Percentiles rank a stretch among this genome's conserved stretches.
These are phyloP conservation scores for Cavenderia fasciculata DNA, from an alignment of 78 protist species.

Conservation along the genomic window DNA sequence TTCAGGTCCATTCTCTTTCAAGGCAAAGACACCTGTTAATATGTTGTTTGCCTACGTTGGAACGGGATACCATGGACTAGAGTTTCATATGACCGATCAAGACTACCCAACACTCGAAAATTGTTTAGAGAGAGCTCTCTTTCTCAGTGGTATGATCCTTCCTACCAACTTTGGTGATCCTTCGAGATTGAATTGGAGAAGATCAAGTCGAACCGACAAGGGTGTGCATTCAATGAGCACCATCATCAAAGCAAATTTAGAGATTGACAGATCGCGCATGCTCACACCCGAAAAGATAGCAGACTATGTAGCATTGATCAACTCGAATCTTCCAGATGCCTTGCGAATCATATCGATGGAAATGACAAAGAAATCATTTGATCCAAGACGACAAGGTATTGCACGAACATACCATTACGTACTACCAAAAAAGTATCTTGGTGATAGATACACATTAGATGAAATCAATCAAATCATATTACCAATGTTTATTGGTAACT, in stretches of 20 bases:
- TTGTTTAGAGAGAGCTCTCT: conserved; percentile 25
- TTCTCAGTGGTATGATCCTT: conserved; percentile 20
- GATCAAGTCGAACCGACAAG: conserved; percentile 45
- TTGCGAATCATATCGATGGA: not conserved
- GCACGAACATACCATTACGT: conserved; percentile 57
- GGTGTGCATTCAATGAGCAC: conserved; percentile 69
- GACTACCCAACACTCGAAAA: conserved; percentile 30
- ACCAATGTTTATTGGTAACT: conserved; percentile 4
- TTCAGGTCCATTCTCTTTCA: no score
- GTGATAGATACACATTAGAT: not conserved
- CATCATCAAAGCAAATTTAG: not conserved
- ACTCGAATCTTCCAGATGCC: not conserved
- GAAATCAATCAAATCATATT: conserved; percentile 16
- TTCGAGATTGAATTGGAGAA: conserved; percentile 8
- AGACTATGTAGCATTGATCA: not conserved
- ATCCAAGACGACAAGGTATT: conserved; percentile 13
- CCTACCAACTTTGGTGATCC: conserved; percentile 55
- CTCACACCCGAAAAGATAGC: not conserved
- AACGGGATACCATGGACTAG: conserved; percentile 50
- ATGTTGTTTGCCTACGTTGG: conserved; percentile 46
- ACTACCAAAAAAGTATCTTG: conserved; percentile 35
- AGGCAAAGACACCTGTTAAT: conserved; percentile 1
- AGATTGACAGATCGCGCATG: not conserved
- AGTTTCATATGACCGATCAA: not conserved
- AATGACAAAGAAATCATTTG: conserved; percentile 1